Evolutionary conservation across 2,329 filamentous ascomycete species (phyloP).

Genomic region (Botryosphaeria dothidea): DNA sequence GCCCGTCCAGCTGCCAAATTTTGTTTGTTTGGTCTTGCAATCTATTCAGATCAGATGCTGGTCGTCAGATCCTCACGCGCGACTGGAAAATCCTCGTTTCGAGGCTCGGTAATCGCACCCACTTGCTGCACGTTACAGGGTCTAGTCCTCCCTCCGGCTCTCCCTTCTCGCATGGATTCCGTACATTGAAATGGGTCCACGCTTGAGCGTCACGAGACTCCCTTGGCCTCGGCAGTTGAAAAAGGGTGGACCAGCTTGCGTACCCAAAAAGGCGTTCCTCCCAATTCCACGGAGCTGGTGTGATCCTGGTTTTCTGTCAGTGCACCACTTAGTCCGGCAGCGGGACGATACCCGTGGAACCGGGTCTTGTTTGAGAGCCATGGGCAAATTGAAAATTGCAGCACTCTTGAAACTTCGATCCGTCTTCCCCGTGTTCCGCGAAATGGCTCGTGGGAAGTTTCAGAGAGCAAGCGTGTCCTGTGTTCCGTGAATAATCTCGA

Average conservation of each 20-base stretch:
- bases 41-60: not conserved
- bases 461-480: not conserved
- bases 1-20: not conserved
- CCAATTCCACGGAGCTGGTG: not conserved
- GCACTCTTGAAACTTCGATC: not conserved
- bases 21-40: not conserved
- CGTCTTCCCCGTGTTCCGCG: not conserved
- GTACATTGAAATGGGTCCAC: not conserved
- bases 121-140: not conserved
- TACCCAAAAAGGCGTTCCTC: not conserved
- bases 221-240: not conserved
- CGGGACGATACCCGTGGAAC: not conserved
- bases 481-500: not conserved
- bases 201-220: not conserved
- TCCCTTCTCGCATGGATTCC: not conserved
- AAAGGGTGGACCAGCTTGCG: not conserved
- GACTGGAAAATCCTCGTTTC: not conserved
- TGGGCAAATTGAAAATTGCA: not conserved
- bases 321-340: not conserved
- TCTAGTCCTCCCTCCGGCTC: not conserved
- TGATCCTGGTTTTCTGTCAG: not conserved
- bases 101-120: not conserved
- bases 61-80: not conserved
- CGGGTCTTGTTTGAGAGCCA: not conserved
- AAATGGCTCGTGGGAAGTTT: not conserved